Conservation (phyloP, 2,329 filamentous ascomycete genomes). For the Mycosphaerella sp. region DNA sequence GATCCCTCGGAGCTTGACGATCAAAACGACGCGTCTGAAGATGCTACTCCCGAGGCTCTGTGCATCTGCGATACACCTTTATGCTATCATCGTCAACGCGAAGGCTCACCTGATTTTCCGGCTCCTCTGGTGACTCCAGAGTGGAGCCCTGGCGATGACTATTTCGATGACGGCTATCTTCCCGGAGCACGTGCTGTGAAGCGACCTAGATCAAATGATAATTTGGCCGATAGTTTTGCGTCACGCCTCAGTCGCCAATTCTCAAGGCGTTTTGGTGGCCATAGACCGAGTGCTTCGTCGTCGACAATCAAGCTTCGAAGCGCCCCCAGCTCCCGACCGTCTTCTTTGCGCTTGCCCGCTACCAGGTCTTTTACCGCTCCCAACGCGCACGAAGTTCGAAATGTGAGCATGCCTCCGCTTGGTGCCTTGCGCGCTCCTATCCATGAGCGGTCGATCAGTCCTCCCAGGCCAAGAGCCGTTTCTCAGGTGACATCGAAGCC, state of each 20-base stretch:
- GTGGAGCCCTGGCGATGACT: conserved; percentile 44
- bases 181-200: conserved; percentile 45
- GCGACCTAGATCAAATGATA: conserved; percentile 54
- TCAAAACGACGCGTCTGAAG: conserved; percentile 36
- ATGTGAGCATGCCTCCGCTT: conserved; percentile 32
- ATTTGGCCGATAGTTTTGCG: conserved; percentile 56
- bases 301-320: conserved; percentile 29
- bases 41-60: conserved; percentile 40
- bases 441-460: conserved; percentile 15
- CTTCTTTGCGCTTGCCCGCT: conserved; percentile 75
- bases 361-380: conserved; percentile 48
- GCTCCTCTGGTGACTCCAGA: conserved; percentile 18
- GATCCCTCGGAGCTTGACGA: conserved; percentile 68
- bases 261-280: conserved; percentile 48
- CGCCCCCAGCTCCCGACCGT: conserved; percentile 40
- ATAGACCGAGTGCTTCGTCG: conserved; percentile 36
- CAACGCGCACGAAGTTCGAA: conserved; percentile 31
- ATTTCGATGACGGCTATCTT: conserved; percentile 55
- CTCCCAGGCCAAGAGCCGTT: conserved; percentile 12
- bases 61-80: conserved; percentile 63
- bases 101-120: conserved; percentile 8
- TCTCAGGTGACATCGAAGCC: conserved; percentile 14
- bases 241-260: conserved; percentile 52
- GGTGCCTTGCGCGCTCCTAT: conserved; percentile 13
- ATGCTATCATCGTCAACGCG: conserved; percentile 48